Base-by-base conservation (phyloP, 108 stramenopile genomes). In the Schizochytrium sp. region DNA sequence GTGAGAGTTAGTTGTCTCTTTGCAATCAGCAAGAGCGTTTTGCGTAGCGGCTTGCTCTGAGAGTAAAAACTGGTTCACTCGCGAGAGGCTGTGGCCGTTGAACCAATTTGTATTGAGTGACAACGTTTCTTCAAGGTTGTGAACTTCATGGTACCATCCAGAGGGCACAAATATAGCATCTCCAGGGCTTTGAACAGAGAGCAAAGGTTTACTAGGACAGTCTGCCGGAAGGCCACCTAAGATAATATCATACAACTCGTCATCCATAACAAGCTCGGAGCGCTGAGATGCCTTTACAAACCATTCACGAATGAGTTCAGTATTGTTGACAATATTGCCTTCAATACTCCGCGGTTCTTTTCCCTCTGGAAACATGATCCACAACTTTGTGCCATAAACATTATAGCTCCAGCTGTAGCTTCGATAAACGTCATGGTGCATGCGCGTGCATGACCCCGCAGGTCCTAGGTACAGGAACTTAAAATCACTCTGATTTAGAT, bases 381-480 rank as follows among this genome's bases (percentile, higher is more conserved):
- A 97, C 88, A 90, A 59, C 89, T 97, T 97, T 45, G 64, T 91
- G 3, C 97, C 97, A 46, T 89, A 59, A 1, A 97, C 96, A 92
- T 97, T 97, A 90, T 89, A 95, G 10, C 92, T 93, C 97, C 97
- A 97, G 17, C 95, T 95, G 91, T 95, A 96, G 49, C 95, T 95
- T 83, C 95, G 93, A 47, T 96, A 83, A 4, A 97, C 97, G 93
- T 97, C 97, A 3, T 95, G 93, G 89, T 97, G 97, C 53, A 95
- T 60, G 4, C 88, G 59, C 1, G 97, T 97, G 13, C 38, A 60
- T 1, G 96, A 95, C 53, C 87, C 91, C 4, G 61, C 44, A 0
- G 96, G 95, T 44, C 97, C 97, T 95, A 95, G 96, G 72, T 97
- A 97, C 12, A 95, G 93, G 73, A 97, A 97, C 57, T 91, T 91